Evolutionary conservation across 768 basidiomycete genomes (phyloP), one percentile per base, ranked within the genome.

Genomic region (Tylopilus sp.): DNA sequence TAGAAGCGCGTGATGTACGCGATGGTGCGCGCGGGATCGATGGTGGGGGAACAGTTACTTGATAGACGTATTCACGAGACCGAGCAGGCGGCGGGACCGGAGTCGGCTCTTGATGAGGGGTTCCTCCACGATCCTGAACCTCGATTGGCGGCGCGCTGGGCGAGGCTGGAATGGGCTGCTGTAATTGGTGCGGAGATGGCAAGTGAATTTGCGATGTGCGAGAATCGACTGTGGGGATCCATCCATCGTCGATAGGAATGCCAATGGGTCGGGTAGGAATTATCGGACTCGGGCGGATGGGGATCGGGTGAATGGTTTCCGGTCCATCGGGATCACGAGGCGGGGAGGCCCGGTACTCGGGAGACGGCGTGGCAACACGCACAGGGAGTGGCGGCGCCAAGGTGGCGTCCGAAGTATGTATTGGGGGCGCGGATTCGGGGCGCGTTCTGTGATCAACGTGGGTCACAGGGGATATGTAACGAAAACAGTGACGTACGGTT

Each of bases 11-110:
- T 2, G 69, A 69, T 21, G 52, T 35, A 1, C 56, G 23, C 13
- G 68, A 71, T 5, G 65, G 44, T 3, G 62, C 43, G 8, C 28
- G 55, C 20, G 50, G 58, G 18, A 58, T 20, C 9, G 53, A 48
- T 9, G 56, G 44, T 6, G 35, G 35, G 7, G 53, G 56, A 40
- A 30, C 44, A 25, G 58, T 26, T 17, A 51, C 9, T 20, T 58
- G 57, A 57, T 70, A 69, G n/a, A 61, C 64, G 42, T 63, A 65
- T 22, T 71, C 65, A 9, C 67, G 69, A 23, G 57, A 43, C 26
- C 65, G 66, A 22, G 58, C 26, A 12, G 63, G 65, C 13, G 65
- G 65, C 1, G 63, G 61, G 26, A 60, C 55, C 4, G 61, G 56
- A 1, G 36, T 51, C 0, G 61, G 46, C 33, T 51, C 55, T 38